Conservation (phyloP, 352 stramenopile genomes). For the Halophytophthora polymorphica region DNA sequence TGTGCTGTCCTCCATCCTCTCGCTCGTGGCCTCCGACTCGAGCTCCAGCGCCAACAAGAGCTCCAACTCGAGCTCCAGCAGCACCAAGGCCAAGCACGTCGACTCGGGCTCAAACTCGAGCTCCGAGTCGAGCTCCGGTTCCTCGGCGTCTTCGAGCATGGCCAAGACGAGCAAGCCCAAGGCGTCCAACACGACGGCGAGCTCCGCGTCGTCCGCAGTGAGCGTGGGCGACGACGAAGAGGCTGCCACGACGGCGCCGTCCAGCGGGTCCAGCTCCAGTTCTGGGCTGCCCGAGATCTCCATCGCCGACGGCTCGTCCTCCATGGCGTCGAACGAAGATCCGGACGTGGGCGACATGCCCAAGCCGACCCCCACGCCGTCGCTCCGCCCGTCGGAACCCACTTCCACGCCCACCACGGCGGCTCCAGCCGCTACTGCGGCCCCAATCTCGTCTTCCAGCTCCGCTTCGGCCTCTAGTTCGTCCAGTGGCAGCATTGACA, state of each 20-base stretch:
- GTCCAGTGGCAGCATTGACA: constrained; percentile 22
- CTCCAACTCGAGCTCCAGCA: constrained; percentile 19
- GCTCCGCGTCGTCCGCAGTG: no score
- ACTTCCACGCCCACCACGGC: constrained; percentile 9
- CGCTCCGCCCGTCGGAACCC: constrained; percentile 12
- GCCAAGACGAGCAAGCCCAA: no score
- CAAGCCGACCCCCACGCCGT: constrained; percentile 15
- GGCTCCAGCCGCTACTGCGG: constrained; percentile 10
- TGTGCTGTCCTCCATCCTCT: no score
- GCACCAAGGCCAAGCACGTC: no score
- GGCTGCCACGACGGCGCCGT: constrained; percentile 2
- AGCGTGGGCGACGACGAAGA: no score
- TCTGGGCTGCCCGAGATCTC: constrained; percentile 12
- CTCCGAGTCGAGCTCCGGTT: no score
- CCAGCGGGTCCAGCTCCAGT: constrained; percentile 11
- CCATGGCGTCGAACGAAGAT: constrained; percentile 22
- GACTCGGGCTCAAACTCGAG: no score
- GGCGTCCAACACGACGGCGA: no score
- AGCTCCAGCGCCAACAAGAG: constrained; percentile 6
- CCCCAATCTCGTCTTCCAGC: background rate
- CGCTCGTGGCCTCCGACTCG: background rate
- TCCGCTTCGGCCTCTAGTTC: constrained; percentile 8
- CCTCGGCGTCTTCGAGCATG: no score
- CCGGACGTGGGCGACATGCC: constrained; percentile 34
- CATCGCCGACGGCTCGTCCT: constrained; percentile 1